Base-by-base conservation (phyloP, 768 basidiomycete species). In the Mycena latifolia region DNA sequence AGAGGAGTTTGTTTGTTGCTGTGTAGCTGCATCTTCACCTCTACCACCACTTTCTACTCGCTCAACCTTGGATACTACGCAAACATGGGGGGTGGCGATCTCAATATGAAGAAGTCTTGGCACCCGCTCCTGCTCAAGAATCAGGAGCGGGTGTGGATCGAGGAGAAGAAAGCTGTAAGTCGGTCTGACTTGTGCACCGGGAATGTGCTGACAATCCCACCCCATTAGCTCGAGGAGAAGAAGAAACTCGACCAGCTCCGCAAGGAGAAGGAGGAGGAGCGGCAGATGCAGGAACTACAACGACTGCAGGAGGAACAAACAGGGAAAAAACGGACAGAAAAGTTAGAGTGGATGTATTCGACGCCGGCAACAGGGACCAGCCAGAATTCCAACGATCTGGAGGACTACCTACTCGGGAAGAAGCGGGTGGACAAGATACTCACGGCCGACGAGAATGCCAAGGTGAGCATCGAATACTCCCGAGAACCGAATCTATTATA, bases 81-180 rank as follows among this genome's bases (percentile, higher is more conserved):
- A n/a, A 98, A 92, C 74, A 98, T 98, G 96, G 96, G 96, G 89
- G 96, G 96, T 64, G 96, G 93, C 66, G 96, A 98, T 79, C 85
- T 98, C 77, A 99, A 99, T 76, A 99, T 99, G 96, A 98, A 94
- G 81, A 97, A 98, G 87, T 96, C 94, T 69, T 98, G 96, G 96
- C 96, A 98, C 78, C 96, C 96, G 87, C 90, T 96, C 86, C 93
- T 97, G 80, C 80, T 98, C 79, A 95, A 95, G 77, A 97, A 97
- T 81, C 97, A 98, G 91, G 95, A 97, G 89, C 89, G 93, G 88
- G 98, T 99, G 74, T 99, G 98, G 97, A 86, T 98, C 61, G 93
- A 97, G 79, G 98, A 99, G 80, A 96, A 97, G 88, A 92, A 94
- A 76, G 95, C 96, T 58, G 95, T 94, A 76, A 73, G 93, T 85